Evolutionary conservation across 2,329 filamentous ascomycete species (phyloP), one percentile per base, ranked within the genome.

Genomic region (Cyanodermella asteris): DNA sequence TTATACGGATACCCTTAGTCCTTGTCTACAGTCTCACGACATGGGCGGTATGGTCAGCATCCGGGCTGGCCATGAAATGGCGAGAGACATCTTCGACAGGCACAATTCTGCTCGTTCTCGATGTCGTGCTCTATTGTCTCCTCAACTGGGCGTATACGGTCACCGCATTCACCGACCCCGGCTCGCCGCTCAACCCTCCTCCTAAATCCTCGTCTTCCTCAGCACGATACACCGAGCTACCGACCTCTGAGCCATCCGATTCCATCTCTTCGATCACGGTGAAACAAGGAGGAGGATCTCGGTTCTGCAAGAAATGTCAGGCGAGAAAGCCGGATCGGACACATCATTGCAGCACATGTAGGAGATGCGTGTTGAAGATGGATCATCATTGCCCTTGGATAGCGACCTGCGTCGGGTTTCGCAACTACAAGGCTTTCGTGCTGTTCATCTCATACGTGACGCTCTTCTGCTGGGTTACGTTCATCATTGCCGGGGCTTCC

Each of bases 321-420:
- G 72, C 72, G 26, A 68, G 76, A 34, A 97, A 97, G 55, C 87
- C 87, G 20, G 87, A 97, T 51, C 77, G 87, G 32, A 71, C 84
- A 16, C 87, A 97, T 49, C 87, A 97, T 55, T 97, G 87, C 60
- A 91, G 80, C 7, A 90, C 81, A 4, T 97, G 87, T 52, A 69
- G 73, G 37, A 73, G 75, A 41, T 97, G 87, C 47, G 82, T 97
- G 14, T 60, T 97, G 47, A 97, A 97, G 59, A 97, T 97, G 87
- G 87, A 97, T 45, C 87, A 97, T 48, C 87, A 97, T 53, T 97
- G 87, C 46, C 87, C 87, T 10, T 97, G 87, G 87, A 62, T 97
- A 24, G 84, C 87, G 15, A 91, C 80, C 4, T 97, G 87, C 48
- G 76, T 97, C 31, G 87, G 87, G 12, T 56, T 97, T 34, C 69